Evolutionary conservation across 1,284 basidiomycete species (phyloP).

Genomic region (Malassezia furfur): DNA sequence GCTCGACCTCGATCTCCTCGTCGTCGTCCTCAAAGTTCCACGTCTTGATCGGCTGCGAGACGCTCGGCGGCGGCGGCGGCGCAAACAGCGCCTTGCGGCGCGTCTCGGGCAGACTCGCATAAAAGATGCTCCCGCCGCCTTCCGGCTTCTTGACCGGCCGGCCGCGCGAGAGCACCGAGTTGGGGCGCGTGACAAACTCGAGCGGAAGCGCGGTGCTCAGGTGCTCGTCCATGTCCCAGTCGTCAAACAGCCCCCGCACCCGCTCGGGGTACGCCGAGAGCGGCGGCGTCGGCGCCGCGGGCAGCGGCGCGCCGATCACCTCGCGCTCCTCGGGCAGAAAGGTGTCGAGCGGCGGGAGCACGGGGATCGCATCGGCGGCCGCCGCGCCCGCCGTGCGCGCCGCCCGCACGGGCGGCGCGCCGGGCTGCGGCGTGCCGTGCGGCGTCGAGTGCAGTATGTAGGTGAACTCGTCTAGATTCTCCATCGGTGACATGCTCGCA

Average conservation of each 20-base stretch:
- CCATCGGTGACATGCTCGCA: slow-evolving; percentile 7
- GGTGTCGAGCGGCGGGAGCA: slow-evolving; percentile 13
- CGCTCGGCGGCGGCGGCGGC: background rate
- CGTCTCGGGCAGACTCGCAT: slow-evolving; percentile 2
- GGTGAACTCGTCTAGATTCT: slow-evolving; percentile 11
- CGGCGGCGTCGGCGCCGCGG: background rate
- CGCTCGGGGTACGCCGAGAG: background rate
- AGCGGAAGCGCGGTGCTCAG: slow-evolving; percentile 8
- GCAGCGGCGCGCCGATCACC: slow-evolving; percentile 4
- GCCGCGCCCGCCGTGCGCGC: background rate
- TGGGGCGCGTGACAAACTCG: slow-evolving; percentile 13
- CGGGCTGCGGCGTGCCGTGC: slow-evolving; percentile 1
- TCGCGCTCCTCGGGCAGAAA: slow-evolving; percentile 16
- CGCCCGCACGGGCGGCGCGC: background rate
- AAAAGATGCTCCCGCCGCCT: slow-evolving; percentile 7
- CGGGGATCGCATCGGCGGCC: background rate
- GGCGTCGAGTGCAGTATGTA: slow-evolving; percentile 12
- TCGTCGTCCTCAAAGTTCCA: slow-evolving; percentile 19
- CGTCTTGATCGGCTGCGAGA: slow-evolving; percentile 1
- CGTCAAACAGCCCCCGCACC: background rate
- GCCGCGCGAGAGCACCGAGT: slow-evolving; percentile 15
- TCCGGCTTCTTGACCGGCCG: slow-evolving; percentile 16
- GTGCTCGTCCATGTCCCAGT: slow-evolving; percentile 2
- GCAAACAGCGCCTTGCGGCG: background rate
- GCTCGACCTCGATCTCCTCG: background rate